Percentiles rank a stretch among this genome's conserved stretches.
Evolutionary conservation across 371 early-diverging fungal species (phyloP).

Genomic region (Mortierella polycephala): DNA sequence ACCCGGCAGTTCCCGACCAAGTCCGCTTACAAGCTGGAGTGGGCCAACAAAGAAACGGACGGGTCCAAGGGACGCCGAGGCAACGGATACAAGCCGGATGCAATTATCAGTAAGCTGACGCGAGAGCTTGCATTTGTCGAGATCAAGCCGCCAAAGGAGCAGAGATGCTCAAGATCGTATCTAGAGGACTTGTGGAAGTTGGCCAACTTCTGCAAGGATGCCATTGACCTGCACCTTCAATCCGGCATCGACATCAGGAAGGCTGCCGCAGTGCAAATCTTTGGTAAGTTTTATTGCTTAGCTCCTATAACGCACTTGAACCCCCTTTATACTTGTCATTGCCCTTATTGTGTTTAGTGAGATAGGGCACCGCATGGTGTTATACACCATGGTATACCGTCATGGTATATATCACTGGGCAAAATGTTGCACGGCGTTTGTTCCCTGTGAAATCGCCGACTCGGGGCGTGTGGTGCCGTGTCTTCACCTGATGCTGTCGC

Average conservation of each 20-base stretch:
- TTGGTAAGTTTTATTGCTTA: conserved; percentile 6
- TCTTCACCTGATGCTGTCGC: neutral
- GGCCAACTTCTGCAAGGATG: conserved; percentile 12
- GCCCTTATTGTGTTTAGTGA: neutral
- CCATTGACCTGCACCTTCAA: conserved; percentile 1
- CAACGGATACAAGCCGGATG: conserved; percentile 24
- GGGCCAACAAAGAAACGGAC: conserved; percentile 10
- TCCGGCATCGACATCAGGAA: neutral
- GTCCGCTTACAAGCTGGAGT: conserved; percentile 4
- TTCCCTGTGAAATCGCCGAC: conserved; percentile 6
- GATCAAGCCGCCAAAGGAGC: conserved; percentile 21
- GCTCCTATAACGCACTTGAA: neutral
- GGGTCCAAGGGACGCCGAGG: conserved; percentile 15
- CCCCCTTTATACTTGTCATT: too few relatives aligned
- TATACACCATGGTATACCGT: conserved; percentile 2
- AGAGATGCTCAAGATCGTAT: neutral
- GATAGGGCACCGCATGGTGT: conserved; percentile 1
- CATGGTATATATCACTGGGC: conserved; percentile 2
- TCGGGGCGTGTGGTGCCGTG: neutral
- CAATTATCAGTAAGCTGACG: conserved; percentile 7
- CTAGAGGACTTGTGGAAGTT: conserved; percentile 18
- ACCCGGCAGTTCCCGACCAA: conserved; percentile 8
- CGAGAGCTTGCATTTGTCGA: conserved; percentile 12
- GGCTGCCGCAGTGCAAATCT: conserved; percentile 12
- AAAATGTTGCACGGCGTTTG: neutral